Evolutionary conservation across 2,329 filamentous ascomycete genomes (phyloP), one percentile per base, ranked within the genome.

Genomic region (Aspergillus carbonarius): DNA sequence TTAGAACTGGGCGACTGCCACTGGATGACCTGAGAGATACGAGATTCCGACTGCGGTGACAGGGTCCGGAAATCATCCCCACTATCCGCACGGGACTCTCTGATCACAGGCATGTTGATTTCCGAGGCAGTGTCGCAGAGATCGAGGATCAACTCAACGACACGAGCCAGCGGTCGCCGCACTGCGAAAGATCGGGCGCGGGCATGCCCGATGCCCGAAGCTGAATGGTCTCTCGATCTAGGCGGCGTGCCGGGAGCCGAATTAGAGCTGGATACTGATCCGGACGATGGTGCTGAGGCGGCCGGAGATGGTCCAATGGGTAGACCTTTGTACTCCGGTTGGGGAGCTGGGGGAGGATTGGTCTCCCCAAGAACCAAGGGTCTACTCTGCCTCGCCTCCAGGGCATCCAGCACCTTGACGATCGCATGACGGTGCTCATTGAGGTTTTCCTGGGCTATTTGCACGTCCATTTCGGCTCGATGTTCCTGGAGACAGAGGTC

Each of bases 401-500:
- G 82, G 18, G 91, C 91, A 77, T 99, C 96, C 10, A 99, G 83
- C 8, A 99, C 92, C 74, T 89, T 96, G 71, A 99, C 95, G 68
- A 99, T 96, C 39, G 90, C 85, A 74, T 96, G 93, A 5, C 95
- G 89, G 76, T 99, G 95, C 70, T 99, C 95, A 6, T 88, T 90
- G 50, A 99, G 80, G 62, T 86, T 92, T 71, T 99, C 95, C 70
- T 99, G 95, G 5, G 93, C 87, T 82, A 98, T 89, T 72, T 99
- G 93, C 4, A 99, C 92, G 68, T 98, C 93, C 91, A 97, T 96
- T 73, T 99, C 95, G 0, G 95, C 93, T 53, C 90, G 88, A 72
- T 99, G 95, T 73, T 99, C 95, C 72, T 98, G 93, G 56, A 97
- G 81, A 71, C 95, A 99, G 18, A 98, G 80, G 69, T 99, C 96